phyloP scores from a whole-genome alignment of 148 eudicot species.

The Cornus controversa region DNA sequence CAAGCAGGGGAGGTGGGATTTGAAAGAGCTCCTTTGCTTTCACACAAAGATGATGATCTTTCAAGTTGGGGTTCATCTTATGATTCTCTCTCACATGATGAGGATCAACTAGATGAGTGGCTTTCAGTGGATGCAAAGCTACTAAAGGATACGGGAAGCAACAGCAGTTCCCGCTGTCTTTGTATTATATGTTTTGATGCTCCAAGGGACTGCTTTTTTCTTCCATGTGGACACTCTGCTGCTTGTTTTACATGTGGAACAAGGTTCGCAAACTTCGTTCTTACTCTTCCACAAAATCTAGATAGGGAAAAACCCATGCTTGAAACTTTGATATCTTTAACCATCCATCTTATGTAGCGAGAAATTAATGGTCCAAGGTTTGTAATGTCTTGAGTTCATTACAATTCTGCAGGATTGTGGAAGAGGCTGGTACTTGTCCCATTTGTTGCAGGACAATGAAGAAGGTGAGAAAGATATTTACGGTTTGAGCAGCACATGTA shows the following conservation, averaged over 20 bases:
- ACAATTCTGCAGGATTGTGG: constrained; percentile 54
- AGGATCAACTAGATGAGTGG: constrained; percentile 40
- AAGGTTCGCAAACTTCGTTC: constrained; percentile 28
- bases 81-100: constrained; percentile 49
- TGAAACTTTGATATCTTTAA: too few species aligned
- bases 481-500: constrained; percentile 36
- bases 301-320: too few species aligned
- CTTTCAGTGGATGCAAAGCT: constrained; percentile 27
- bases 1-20: constrained; percentile 21
- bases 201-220: constrained; percentile 58
- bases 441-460: constrained; percentile 65
- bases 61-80: constrained; percentile 57
- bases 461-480: constrained; percentile 75
- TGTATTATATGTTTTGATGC: constrained; percentile 59
- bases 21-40: constrained; percentile 49
- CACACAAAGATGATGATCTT: constrained; percentile 43
- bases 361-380: background rate
- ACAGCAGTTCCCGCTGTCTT: constrained; percentile 22
- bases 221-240: constrained; percentile 69
- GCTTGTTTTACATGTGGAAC: constrained; percentile 61
- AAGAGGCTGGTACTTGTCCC: constrained; percentile 69
- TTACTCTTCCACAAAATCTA: background rate
- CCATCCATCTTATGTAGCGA: too few species aligned
- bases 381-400: background rate
- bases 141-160: constrained; percentile 30